phyloP scores from a whole-genome alignment of 2,329 filamentous ascomycete genomes.

The Ceratocystiopsis brevicomis region DNA sequence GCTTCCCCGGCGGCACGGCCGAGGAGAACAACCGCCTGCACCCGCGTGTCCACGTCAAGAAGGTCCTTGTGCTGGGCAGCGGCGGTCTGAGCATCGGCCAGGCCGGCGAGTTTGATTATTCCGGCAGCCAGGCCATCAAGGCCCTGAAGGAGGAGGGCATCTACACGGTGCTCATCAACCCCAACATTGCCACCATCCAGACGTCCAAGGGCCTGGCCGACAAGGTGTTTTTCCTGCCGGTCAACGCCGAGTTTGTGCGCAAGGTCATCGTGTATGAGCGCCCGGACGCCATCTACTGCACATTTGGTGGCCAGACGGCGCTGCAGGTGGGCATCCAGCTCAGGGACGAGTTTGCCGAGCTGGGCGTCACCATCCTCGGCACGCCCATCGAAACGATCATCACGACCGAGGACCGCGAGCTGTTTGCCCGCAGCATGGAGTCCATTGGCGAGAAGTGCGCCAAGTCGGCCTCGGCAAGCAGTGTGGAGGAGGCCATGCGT shows the following conservation, averaged over 20 bases:
- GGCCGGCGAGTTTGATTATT: slow-evolving; percentile 97
- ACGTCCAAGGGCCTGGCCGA: slow-evolving; percentile 95
- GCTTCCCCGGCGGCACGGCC: slow-evolving; percentile 69
- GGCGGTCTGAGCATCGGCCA: slow-evolving; percentile 95
- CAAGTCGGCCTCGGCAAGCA: slow-evolving; percentile 86
- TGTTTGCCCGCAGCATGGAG: slow-evolving; percentile 96
- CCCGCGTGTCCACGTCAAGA: slow-evolving; percentile 72
- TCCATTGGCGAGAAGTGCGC: slow-evolving; percentile 95
- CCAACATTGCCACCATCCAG: slow-evolving; percentile 96
- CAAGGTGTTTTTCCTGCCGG: slow-evolving; percentile 96
- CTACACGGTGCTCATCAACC: slow-evolving; percentile 95
- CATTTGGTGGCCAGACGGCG: slow-evolving; percentile 93
- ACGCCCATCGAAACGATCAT: slow-evolving; percentile 97
- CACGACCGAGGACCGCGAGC: slow-evolving; percentile 91
- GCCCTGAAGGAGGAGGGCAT: slow-evolving; percentile 94
- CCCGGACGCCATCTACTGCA: slow-evolving; percentile 92
- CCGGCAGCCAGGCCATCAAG: slow-evolving; percentile 95
- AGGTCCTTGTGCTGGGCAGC: slow-evolving; percentile 83
- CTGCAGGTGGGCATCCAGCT: slow-evolving; percentile 93
- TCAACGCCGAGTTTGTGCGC: slow-evolving; percentile 90
- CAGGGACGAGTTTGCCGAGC: slow-evolving; percentile 84
- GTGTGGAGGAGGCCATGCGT: slow-evolving; percentile 69
- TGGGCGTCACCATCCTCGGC: slow-evolving; percentile 86
- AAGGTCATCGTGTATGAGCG: slow-evolving; percentile 93
- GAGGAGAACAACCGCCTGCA: slow-evolving; percentile 61